Evolutionary conservation across 306 rosid species (phyloP), one percentile per base, ranked within the genome.

Genomic region (Vachellia pachyceras): DNA sequence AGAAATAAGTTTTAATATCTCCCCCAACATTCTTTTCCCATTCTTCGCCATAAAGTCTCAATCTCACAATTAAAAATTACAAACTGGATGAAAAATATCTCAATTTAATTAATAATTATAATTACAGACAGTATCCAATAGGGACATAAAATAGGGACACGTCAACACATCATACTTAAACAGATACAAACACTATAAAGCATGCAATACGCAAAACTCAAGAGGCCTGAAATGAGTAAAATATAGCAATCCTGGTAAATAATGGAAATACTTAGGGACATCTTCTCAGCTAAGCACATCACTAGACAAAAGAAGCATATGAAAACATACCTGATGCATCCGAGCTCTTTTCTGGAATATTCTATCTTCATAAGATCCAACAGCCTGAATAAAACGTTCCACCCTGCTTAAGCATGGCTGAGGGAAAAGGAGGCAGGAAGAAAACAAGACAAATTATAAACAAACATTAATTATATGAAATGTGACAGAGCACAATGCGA

Each of bases 331-430:
- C 99, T 90, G 97, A 82, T 96, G 92, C 83, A 92, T 41, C 63
- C 93, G 88, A 58, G 92, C 93, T 84, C 99, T 90, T 89, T 93
- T 96, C 85, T 90, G 97, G 82, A 96, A 96, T 76, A 96, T 96
- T 55, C 80, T 90, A 82, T 93, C 99, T 82, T 96, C 99, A 45
- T 85, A 92, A 50, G 93, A 81, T 79, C 99, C 99, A 60, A 96
- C 90, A 60, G 99, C 97, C 86, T 93, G 98, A 87, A 96, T 96
- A 83, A 93, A 96, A 76, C 86, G 91, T 78, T 93, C 97, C 77
- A 96, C 99, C 77, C 84, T 77, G 54, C 80, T 88, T 85, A 96
- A 87, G 85, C 91, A 87, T 45, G 96, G 92, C 99, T 96, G 91
- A 67, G 3, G 91, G 70, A 2, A 66, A 55, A 65, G 80, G 74